Evolutionary conservation across 2,329 filamentous ascomycete genomes (phyloP), one percentile per base, ranked within the genome.

Genomic region (Fusarium floridanum): DNA sequence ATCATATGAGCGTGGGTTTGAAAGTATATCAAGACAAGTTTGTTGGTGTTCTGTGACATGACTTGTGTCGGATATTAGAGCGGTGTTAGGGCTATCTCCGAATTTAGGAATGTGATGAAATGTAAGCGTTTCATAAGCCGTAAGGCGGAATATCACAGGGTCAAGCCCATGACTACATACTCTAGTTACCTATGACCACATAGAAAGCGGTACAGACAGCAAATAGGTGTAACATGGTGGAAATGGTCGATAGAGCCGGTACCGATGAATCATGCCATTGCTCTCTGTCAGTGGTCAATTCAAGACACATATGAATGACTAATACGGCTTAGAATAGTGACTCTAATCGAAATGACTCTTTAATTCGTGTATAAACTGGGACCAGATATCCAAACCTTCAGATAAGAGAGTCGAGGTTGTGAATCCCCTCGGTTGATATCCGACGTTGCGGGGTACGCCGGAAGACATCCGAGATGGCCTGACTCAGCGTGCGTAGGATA

Each of bases 371-470:
- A 8, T 16, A 22, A 45, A 14, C 4, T 22, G 3, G 12, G 6
- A 22, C 16, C 20, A 8, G 14, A 16, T 48, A 16, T 24, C 4
- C 2, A 48, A 7, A 22, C 1, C 20, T 48, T 24, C 43, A 48
- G 45, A 53, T 53, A 32, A 53, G 48, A 32, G 17, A 17, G 9
- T 29, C 11, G 48, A 50, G 45, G 45, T 6, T 53, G 17, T 4
- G 48, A 53, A 32, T 53, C 27, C 24, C 6, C 43, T 55, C 60
- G 65, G 60, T 2, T 27, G 3, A 41, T 6, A 17, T 27, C 70
- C 70, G 70, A 72, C 11, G 11, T 24, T 55, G 61, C 61, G 61
- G 61, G 61, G 61, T 56, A 32, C 4, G 7, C 16, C 57, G 57
- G 57, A 34, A 43, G 24, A 61, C 5, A 61, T 22, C 45, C 34